A percentile compares a stretch with the other conserved stretches of the same genome.
These are phyloP conservation scores for Aspergillus persii DNA, from an alignment of 2,329 filamentous ascomycete species.

Conservation along the genomic window DNA sequence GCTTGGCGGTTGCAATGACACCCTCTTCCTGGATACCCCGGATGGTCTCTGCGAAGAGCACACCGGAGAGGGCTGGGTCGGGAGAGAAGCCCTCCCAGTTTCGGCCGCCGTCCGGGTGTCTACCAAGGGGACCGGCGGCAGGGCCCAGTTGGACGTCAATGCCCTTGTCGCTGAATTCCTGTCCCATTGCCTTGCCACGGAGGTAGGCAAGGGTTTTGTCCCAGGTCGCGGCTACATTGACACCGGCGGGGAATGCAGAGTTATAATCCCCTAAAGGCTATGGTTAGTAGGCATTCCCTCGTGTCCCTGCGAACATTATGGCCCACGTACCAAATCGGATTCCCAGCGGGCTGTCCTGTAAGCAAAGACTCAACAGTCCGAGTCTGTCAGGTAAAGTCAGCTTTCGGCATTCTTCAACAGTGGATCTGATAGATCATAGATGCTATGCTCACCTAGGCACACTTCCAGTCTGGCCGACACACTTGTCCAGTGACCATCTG, in stretches of 20 bases:
- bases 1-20: conserved; percentile 80
- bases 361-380: conserved; percentile 70
- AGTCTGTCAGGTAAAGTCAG: conserved; percentile 21
- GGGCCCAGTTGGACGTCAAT: conserved; percentile 74
- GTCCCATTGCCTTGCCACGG: conserved; percentile 70
- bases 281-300: neutral
- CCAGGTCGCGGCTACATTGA: conserved; percentile 81
- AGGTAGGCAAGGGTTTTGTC: conserved; percentile 68
- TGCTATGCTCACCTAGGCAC: conserved; percentile 39
- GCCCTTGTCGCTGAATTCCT: conserved; percentile 72
- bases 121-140: conserved; percentile 70
- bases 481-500: conserved; percentile 67
- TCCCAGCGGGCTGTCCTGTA: conserved; percentile 83
- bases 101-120: conserved; percentile 64
- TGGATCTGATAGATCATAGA: conserved; percentile 1
- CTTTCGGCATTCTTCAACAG: conserved; percentile 2
- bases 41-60: conserved; percentile 69
- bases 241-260: conserved; percentile 75
- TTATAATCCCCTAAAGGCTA: conserved; percentile 64
- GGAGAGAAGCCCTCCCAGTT: conserved; percentile 69
- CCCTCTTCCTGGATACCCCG: conserved; percentile 78
- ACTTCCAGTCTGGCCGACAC: conserved; percentile 68
- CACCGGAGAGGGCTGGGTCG: conserved; percentile 72
- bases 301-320: no score
- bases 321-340: conserved; percentile 60